phyloP scores from a whole-genome alignment of 2,329 filamentous ascomycete species.

The Talaromyces sp. region DNA sequence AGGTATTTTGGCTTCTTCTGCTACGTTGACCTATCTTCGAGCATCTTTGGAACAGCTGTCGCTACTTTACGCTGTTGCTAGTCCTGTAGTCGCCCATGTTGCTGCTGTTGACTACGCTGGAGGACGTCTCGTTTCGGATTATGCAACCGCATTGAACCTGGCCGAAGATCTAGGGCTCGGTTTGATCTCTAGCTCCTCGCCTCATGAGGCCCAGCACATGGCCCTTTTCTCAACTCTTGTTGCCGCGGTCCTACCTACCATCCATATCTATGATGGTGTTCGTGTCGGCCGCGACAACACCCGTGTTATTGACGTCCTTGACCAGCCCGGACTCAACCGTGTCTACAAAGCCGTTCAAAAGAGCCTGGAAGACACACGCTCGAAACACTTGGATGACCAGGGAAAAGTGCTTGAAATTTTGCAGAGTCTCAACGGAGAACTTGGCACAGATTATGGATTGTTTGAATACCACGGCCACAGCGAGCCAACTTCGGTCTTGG shows the following conservation, averaged over 20 bases:
- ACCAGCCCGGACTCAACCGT: slow-evolving; percentile 62
- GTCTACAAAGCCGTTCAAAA: slow-evolving; percentile 60
- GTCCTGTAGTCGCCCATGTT: slow-evolving; percentile 86
- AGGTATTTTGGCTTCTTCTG: slow-evolving; percentile 78
- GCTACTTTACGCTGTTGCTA: slow-evolving; percentile 83
- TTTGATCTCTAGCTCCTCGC: slow-evolving; percentile 76
- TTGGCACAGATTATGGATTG: slow-evolving; percentile 85
- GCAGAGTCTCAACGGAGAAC: slow-evolving; percentile 75
- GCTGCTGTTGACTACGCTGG: slow-evolving; percentile 80
- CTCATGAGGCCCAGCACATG: slow-evolving; percentile 94
- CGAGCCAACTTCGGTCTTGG: slow-evolving; percentile 72
- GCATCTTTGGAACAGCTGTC: slow-evolving; percentile 85
- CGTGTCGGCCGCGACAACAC: slow-evolving; percentile 76
- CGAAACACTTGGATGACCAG: slow-evolving; percentile 64
- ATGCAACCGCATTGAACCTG: slow-evolving; percentile 69
- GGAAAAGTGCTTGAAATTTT: slow-evolving; percentile 67
- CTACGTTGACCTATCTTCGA: slow-evolving; percentile 73
- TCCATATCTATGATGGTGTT: slow-evolving; percentile 85
- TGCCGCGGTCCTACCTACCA: slow-evolving; percentile 69
- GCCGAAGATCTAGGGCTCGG: slow-evolving; percentile 88
- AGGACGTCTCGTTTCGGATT: slow-evolving; percentile 76
- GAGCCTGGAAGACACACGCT: slow-evolving; percentile 56
- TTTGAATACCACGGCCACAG: slow-evolving; percentile 92
- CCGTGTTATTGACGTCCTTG: slow-evolving; percentile 73
- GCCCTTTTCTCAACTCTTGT: slow-evolving; percentile 78